These are phyloP conservation scores for Tetrastigma voinierianum DNA, from an alignment of 164 flowering plant species.

Conservation along the genomic window DNA sequence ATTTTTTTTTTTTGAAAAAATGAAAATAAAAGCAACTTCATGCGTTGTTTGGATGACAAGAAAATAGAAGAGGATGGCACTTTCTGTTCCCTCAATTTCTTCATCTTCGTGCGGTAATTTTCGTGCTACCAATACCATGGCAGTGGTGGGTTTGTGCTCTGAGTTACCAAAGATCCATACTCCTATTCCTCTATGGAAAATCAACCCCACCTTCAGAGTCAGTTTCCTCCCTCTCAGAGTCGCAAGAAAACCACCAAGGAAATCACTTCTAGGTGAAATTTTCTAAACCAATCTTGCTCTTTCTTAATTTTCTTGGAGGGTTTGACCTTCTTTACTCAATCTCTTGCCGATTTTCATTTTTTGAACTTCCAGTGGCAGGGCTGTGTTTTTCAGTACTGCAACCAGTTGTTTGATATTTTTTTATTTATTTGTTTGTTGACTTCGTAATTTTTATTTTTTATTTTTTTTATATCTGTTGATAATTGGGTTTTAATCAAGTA, in stretches of 20 bases:
- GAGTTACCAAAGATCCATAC: slow-evolving; percentile 19
- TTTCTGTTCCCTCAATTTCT: slow-evolving; percentile 20
- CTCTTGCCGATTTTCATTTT: too few species aligned
- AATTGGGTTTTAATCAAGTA: too few species aligned
- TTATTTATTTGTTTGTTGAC: too few species aligned
- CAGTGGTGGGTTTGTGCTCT: slow-evolving; percentile 24
- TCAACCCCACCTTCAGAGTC: slow-evolving; percentile 10
- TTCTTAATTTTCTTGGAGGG: not conserved
- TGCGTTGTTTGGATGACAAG: too few species aligned
- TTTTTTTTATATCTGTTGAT: too few species aligned
- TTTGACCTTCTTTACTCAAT: not conserved
- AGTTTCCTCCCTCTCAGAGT: slow-evolving; percentile 24
- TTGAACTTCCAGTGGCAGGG: too few species aligned
- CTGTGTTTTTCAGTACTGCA: too few species aligned
- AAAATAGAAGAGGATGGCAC: not conserved
- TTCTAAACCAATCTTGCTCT: not conserved
- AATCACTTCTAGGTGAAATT: slow-evolving; percentile 31
- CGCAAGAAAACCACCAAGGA: slow-evolving; percentile 18
- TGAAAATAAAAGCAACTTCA: too few species aligned
- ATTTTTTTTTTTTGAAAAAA: too few species aligned
- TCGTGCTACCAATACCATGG: slow-evolving; percentile 12
- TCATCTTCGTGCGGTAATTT: slow-evolving; percentile 19
- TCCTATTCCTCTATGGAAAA: slow-evolving; percentile 1
- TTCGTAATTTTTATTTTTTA: too few species aligned
- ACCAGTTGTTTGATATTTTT: too few species aligned